These are phyloP conservation scores for Phoma sp. DNA, from an alignment of 2,329 filamentous ascomycete genomes.

Conservation along the genomic window DNA sequence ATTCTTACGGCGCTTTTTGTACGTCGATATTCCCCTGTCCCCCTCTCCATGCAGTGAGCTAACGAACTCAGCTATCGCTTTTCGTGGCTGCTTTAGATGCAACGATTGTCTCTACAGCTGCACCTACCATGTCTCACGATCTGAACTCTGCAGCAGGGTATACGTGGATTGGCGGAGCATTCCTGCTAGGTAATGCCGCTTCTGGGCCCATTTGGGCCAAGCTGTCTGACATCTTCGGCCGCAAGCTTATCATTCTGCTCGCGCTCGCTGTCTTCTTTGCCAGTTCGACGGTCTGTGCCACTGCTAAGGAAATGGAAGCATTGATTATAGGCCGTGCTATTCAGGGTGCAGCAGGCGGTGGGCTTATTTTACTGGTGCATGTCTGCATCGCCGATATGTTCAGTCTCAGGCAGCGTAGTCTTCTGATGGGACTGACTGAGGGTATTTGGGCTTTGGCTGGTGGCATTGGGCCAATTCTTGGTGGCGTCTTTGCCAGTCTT, in stretches of 20 bases:
- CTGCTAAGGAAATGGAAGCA: constrained; percentile 63
- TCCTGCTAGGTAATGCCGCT: constrained; percentile 72
- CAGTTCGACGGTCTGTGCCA: constrained; percentile 64
- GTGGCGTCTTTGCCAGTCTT: constrained; percentile 56
- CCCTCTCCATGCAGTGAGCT: not conserved
- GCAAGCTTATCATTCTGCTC: constrained; percentile 59
- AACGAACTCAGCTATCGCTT: constrained; percentile 39
- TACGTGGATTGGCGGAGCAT: constrained; percentile 78
- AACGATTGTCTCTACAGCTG: constrained; percentile 69
- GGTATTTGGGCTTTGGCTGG: constrained; percentile 63
- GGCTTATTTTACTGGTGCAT: constrained; percentile 66
- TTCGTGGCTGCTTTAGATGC: constrained; percentile 54
- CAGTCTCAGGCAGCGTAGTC: constrained; percentile 58
- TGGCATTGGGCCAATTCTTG: constrained; percentile 59
- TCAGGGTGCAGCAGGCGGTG: constrained; percentile 69
- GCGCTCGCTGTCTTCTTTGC: constrained; percentile 64
- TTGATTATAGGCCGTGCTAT: constrained; percentile 66
- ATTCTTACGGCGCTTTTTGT: constrained; percentile 44
- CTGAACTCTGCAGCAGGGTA: constrained; percentile 73
- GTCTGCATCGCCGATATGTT: constrained; percentile 70
- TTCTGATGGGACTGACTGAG: constrained; percentile 60
- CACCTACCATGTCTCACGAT: constrained; percentile 68
- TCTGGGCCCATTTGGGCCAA: constrained; percentile 74
- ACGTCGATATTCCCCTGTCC: constrained; percentile 15
- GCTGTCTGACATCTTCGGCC: constrained; percentile 63